Base-by-base conservation (phyloP, 805 yeast species). In the Isabelozyma rhagii region DNA sequence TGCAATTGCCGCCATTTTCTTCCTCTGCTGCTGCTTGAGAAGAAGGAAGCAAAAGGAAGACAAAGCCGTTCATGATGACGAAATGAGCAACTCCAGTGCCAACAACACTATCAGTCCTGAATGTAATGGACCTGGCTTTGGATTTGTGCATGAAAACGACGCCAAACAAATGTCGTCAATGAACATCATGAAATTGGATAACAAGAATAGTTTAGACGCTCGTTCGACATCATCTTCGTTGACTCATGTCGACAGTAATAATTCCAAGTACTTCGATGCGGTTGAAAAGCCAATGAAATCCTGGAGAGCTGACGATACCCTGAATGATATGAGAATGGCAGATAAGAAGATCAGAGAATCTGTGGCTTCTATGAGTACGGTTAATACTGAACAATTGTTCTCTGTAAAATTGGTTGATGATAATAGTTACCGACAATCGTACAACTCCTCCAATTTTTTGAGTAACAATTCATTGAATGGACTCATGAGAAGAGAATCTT, bases 331-430 rank as follows among this genome's bases (percentile, higher is more conserved):
- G 39, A 28, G 46, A 27, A 49, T 15, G 14, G 42, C 31, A 4
- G 46, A 21, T 49, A 51, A 38, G 68, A 50, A 58, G 57, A 72
- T 85, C 85, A 80, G 93, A 63, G 83, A 80, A 36, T 85, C 96
- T 8, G 74, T 82, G 49, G 80, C 79, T 39, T 88, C 97, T 0
- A 60, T 87, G 50, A 91, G 90, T 27, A 90, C 97, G 0, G 92
- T 92, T 34, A 84, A 92, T 31, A 89, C 97, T 0, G 89, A 85
- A 46, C 93, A 89, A 62, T 77, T 91, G 44, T 78, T 90, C 61
- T 86, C 89, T 4, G 89, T 91, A 39, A 79, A 90, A 59, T 74
- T 90, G 41, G 90, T 87, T 3, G 87, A 85, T 39, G 87, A 84
- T 46, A 49, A 54, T 34, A 60, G 67, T n/a, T 40, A 54, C 48